Percentiles rank a stretch among this genome's conserved stretches.
Evolutionary conservation across 2,329 filamentous ascomycete genomes (phyloP).

Genomic region (Fusarium sp.): DNA sequence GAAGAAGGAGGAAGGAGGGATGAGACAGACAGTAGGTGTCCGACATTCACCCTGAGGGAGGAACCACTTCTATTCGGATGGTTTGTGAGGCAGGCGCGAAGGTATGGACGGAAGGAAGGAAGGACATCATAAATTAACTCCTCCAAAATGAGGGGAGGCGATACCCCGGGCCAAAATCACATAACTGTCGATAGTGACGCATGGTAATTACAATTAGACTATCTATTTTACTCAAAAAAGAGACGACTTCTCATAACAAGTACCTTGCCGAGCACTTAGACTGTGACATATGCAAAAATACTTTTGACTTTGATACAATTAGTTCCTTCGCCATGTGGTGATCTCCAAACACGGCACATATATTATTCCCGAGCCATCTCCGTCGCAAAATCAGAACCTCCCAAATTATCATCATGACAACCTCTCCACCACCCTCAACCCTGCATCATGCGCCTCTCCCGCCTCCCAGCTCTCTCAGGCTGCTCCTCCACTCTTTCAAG

Average conservation of each 20-base stretch:
- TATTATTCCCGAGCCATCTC: slow-evolving; percentile 44
- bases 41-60: not conserved
- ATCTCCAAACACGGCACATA: not conserved
- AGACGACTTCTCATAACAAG: too few relatives aligned
- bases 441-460: slow-evolving; percentile 34
- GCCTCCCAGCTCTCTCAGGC: slow-evolving; percentile 14
- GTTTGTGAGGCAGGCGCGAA: slow-evolving; percentile 10
- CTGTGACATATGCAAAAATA: too few relatives aligned
- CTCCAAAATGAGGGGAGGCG: slow-evolving; percentile 47
- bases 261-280: too few relatives aligned
- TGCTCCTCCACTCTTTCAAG: not conserved
- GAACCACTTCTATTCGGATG: slow-evolving; percentile 20
- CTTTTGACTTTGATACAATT: too few relatives aligned
- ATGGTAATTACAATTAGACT: slow-evolving; percentile 34
- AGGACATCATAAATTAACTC: slow-evolving; percentile 30
- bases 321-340: not conserved
- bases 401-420: slow-evolving; percentile 38
- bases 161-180: slow-evolving; percentile 45
- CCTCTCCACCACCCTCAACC: slow-evolving; percentile 6
- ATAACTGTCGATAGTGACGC: slow-evolving; percentile 22
- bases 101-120: slow-evolving; percentile 20
- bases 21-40: not conserved
- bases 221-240: slow-evolving; percentile 2
- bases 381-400: slow-evolving; percentile 40
- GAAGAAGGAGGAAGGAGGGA: not conserved